Conservation (phyloP, 1,284 basidiomycete species). For the Xerocomus nothofagi region DNA sequence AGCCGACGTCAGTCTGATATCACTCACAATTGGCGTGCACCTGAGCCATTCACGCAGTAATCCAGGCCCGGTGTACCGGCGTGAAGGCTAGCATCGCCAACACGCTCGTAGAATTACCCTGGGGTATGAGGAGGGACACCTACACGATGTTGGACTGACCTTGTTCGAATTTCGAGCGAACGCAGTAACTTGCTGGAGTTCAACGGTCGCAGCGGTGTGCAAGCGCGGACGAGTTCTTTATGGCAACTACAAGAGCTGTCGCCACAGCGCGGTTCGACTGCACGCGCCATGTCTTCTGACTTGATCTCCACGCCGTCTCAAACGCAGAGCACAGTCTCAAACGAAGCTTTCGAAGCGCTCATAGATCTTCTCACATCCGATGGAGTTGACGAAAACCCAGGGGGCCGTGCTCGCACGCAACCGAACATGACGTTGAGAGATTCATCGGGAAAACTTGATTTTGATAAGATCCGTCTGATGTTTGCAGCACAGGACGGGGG, state of each 20-base stretch:
- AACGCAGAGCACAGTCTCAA: slow-evolving; percentile 25
- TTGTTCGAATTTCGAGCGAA: too few species aligned
- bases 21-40: background rate
- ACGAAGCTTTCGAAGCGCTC: slow-evolving; percentile 33
- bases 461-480: slow-evolving; percentile 32
- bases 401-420: background rate
- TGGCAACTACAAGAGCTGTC: slow-evolving; percentile 10
- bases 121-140: too few species aligned
- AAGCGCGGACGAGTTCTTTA: slow-evolving; percentile 6
- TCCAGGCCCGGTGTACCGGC: too few species aligned
- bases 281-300: slow-evolving; percentile 28
- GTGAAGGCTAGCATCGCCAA: background rate
- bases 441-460: slow-evolving; percentile 33
- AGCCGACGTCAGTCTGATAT: background rate
- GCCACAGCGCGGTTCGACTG: background rate
- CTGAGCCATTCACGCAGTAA: background rate
- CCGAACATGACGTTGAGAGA: slow-evolving; percentile 23
- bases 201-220: too few species aligned
- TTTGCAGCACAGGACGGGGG: slow-evolving; percentile 20
- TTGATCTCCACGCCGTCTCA: slow-evolving; percentile 27
- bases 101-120: background rate
- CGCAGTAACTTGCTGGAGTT: too few species aligned
- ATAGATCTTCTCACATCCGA: slow-evolving; percentile 37
- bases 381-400: slow-evolving; percentile 21
- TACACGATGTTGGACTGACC: too few species aligned